Evolutionary conservation across 2,329 filamentous ascomycete species (phyloP), one percentile per base, ranked within the genome.

Genomic region (Colletotrichum destructivum): DNA sequence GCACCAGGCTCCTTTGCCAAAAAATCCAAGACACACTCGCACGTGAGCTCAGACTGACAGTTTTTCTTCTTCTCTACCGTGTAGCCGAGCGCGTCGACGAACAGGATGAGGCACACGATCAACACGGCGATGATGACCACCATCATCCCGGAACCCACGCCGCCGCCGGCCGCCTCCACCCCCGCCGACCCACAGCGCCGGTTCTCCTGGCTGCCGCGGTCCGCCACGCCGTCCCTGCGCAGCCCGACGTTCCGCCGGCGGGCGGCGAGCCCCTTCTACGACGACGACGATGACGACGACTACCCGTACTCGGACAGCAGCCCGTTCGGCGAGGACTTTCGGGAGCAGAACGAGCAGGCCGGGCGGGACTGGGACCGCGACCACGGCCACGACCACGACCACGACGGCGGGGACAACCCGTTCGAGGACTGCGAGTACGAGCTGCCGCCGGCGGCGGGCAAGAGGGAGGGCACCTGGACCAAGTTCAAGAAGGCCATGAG

Each of bases 401-500:
- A 52, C 23, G 52, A 18, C 13, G 26, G 40, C 1, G 64, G 42
- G 2, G 51, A 68, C 3, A 71, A 71, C 18, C 69, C 69, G 1
- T 71, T 71, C 2, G 69, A 71, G n/a, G 69, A 71, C 9, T 59
- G 64, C 26, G 69, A 71, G 65, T 71, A 71, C 21, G 69, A 71
- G 52, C n/a, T 71, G 13, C 65, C 69, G 13, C 52, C 64, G 0
- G 52, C 52, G 12, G 52, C 51, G 7, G 42, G 38, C 2, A 71
- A 71, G 38, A 52, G 59, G n/a, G 64, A 63, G 44, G 64, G 69
- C 9, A 47, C 64, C 5, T 71, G 69, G 69, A 71, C 56, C 16
- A 71, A 69, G 51, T 63, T 71, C 52, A 71, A 71, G 40, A 71
- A 71, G 59, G 69, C 69, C 7, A 71, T 71, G 69, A 71, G 64